Conservation (phyloP, 2,329 filamentous ascomycete species). For the Colletotrichum brevisporum region DNA sequence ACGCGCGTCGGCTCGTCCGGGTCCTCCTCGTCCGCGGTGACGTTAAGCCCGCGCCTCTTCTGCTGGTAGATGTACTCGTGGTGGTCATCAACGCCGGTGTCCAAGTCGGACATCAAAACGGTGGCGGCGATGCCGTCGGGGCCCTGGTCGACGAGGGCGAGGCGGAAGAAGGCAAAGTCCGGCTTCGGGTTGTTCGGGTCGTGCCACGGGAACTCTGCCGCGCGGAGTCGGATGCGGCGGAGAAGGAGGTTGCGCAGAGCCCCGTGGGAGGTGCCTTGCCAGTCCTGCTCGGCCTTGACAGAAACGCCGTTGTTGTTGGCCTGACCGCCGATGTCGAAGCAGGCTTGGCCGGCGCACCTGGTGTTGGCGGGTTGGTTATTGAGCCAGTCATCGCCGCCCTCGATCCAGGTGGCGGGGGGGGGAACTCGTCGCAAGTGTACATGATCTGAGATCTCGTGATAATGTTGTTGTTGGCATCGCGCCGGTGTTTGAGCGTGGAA, state of each 20-base stretch:
- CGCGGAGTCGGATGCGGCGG: no score
- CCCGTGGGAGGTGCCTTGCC: no score
- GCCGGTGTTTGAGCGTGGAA: slow-evolving; percentile 43
- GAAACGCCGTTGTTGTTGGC: no score
- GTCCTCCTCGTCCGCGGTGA: no score
- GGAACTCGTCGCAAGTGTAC: neutral
- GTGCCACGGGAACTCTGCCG: neutral
- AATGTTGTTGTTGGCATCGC: slow-evolving; percentile 3
- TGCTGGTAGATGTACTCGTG: neutral
- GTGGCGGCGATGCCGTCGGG: slow-evolving; percentile 9
- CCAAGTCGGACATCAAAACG: neutral
- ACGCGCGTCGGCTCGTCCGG: no score
- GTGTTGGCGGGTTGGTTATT: neutral
- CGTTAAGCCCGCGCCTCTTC: no score
- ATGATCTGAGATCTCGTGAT: neutral
- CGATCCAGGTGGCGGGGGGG: neutral
- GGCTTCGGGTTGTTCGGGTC: neutral
- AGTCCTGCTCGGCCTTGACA: neutral
- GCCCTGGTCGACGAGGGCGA: neutral
- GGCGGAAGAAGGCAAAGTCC: slow-evolving; percentile 8
- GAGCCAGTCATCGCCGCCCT: neutral
- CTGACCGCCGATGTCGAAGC: no score
- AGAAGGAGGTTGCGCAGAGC: no score
- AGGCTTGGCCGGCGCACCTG: neutral
- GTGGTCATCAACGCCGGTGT: neutral